Evolutionary conservation across 805 yeast species (phyloP).

Genomic region (Lipomyces sp.): DNA sequence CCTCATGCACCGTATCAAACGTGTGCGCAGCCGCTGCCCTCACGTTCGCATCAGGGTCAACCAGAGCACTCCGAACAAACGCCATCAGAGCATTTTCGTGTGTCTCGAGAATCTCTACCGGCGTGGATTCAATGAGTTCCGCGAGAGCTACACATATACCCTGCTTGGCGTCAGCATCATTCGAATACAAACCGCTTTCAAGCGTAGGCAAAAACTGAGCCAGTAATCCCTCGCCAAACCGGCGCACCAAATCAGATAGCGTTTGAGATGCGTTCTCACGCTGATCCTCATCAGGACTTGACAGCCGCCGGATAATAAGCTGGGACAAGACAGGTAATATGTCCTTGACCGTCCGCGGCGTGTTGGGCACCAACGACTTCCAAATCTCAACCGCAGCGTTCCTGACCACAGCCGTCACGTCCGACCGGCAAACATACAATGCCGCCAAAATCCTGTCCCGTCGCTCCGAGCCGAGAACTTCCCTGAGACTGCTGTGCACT

Average conservation of each 20-base stretch:
- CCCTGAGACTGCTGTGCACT: slow-evolving; percentile 67
- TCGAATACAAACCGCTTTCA: slow-evolving; percentile 61
- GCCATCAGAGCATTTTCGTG: slow-evolving; percentile 72
- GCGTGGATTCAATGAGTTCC: slow-evolving; percentile 79
- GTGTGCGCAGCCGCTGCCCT: slow-evolving; percentile 91
- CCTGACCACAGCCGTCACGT: slow-evolving; percentile 83
- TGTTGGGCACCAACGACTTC: slow-evolving; percentile 94
- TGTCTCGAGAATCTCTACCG: slow-evolving; percentile 59
- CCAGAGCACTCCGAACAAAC: slow-evolving; percentile 77
- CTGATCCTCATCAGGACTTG: slow-evolving; percentile 77
- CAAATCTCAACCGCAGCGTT: slow-evolving; percentile 90
- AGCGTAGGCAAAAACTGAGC: slow-evolving; percentile 84
- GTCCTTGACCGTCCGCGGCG: slow-evolving; percentile 92
- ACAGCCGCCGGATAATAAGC: slow-evolving; percentile 79
- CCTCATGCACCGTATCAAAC: slow-evolving; percentile 82
- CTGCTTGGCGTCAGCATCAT: slow-evolving; percentile 84
- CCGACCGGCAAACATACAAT: slow-evolving; percentile 93
- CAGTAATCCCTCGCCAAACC: slow-evolving; percentile 89
- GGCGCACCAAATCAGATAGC: slow-evolving; percentile 89
- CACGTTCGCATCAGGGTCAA: slow-evolving; percentile 73
- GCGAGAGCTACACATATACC: slow-evolving; percentile 95
- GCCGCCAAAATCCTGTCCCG: slow-evolving; percentile 84
- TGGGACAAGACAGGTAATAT: slow-evolving; percentile 82
- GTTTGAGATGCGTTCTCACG: slow-evolving; percentile 91
- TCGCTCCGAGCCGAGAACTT: slow-evolving; percentile 82